Evolutionary conservation across 805 yeast genomes (phyloP).

Genomic region (Candida odintsovae): DNA sequence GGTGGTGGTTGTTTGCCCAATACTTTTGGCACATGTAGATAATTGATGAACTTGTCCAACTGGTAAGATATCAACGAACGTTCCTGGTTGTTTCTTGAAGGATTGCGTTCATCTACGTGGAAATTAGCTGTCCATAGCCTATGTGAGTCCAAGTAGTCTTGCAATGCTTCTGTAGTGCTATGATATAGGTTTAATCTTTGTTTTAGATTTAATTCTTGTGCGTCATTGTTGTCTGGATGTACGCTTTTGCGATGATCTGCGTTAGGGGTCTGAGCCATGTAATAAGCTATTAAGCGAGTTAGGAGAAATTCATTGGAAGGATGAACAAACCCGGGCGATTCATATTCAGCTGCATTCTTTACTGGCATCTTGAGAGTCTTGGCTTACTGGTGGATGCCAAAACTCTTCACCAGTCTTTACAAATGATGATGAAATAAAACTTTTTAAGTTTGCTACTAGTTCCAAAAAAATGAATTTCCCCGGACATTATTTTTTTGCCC

Average conservation of each 20-base stretch:
- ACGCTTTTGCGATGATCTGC: neutral
- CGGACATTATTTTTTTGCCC: no score
- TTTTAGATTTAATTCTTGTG: neutral
- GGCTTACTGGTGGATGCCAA: no score
- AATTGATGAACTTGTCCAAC: slow-evolving; percentile 14
- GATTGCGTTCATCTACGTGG: neutral
- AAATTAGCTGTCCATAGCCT: slow-evolving; percentile 9
- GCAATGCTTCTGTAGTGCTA: neutral
- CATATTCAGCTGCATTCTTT: neutral
- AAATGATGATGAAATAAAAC: no score
- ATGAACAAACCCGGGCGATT: neutral
- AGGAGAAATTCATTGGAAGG: neutral
- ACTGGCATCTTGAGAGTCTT: neutral
- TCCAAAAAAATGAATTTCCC: no score
- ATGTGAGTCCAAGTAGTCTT: slow-evolving; percentile 5
- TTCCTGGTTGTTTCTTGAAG: neutral
- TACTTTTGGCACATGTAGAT: slow-evolving; percentile 26
- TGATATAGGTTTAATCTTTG: neutral
- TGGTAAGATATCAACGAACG: neutral
- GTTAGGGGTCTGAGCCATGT: neutral
- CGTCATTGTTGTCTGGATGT: neutral
- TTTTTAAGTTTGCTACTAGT: no score
- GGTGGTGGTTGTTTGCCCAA: slow-evolving; percentile 37
- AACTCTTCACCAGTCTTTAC: no score
- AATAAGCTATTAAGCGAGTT: neutral